Percentiles rank a stretch among this genome's conserved stretches.
These are phyloP conservation scores for Neurospora sp. DNA, from an alignment of 495 filamentous ascomycete genomes.

Conservation along the genomic window DNA sequence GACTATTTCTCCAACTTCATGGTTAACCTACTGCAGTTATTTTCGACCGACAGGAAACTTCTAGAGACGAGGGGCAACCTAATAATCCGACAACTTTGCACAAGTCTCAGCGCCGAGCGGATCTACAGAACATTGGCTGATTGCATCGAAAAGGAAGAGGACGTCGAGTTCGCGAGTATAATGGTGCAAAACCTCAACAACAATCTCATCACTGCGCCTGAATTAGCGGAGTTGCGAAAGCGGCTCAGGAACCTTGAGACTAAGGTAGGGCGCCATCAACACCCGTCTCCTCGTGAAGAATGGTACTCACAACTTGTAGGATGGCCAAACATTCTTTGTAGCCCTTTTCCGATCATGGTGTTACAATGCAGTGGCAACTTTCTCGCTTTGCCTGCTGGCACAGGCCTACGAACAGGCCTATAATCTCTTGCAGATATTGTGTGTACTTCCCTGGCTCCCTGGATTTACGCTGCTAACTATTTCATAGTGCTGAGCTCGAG, in stretches of 20 bases:
- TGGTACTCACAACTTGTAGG: conserved; percentile 37
- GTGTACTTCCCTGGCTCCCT: conserved; percentile 13
- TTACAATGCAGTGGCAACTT: conserved; percentile 96
- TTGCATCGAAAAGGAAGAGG: conserved; percentile 96
- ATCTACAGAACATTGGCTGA: conserved; percentile 96
- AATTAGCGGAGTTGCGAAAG: conserved; percentile 83
- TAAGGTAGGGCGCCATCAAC: conserved; percentile 39
- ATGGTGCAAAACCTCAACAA: conserved; percentile 99
- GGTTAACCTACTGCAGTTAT: conserved; percentile 91
- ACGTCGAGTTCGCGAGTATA: conserved; percentile 96
- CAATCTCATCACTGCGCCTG: conserved; percentile 94
- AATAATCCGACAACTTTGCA: conserved; percentile 90
- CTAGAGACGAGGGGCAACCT: conserved; percentile 90
- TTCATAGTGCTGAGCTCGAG: conserved; percentile 77
- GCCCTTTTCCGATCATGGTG: conserved; percentile 95
- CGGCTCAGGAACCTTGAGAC: conserved; percentile 83
- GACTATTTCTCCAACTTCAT: conserved; percentile 97
- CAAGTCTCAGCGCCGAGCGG: conserved; percentile 83
- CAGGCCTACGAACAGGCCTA: conserved; percentile 99
- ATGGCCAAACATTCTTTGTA: conserved; percentile 92
- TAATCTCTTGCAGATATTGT: conserved; percentile 95
- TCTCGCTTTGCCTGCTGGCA: conserved; percentile 88
- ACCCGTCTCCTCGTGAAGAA: background rate
- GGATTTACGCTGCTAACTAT: conserved; percentile 5
- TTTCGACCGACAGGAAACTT: conserved; percentile 83